Conservation (phyloP, 331 rosid genomes). For the Quercus lobata region DNA sequence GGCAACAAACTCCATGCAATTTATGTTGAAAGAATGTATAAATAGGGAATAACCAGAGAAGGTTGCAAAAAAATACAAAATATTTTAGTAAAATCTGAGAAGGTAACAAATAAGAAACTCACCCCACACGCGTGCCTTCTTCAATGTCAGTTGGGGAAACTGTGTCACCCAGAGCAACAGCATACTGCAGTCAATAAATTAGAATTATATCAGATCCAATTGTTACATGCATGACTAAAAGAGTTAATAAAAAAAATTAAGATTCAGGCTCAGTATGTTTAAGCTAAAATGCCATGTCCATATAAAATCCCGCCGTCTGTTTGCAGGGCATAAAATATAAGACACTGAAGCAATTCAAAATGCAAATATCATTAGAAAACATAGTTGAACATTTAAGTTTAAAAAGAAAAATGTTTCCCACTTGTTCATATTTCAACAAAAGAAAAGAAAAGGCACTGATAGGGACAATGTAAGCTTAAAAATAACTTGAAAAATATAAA, state of each 20-base stretch:
- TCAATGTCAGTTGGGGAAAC: conserved; percentile 98
- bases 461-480: not conserved
- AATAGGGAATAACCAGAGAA: not conserved
- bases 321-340: conserved; percentile 1
- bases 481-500: not conserved
- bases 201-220: conserved; percentile 25
- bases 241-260: not conserved
- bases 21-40: not conserved
- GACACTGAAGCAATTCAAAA: not conserved
- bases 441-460: not conserved
- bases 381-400: not conserved
- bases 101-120: conserved; percentile 23
- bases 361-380: not conserved
- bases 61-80: not conserved
- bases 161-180: conserved; percentile 97
- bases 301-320: not conserved
- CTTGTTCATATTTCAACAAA: not conserved
- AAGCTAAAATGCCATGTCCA: not conserved
- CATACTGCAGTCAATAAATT: conserved; percentile 60
- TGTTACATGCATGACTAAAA: not conserved
- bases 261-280: not conserved
- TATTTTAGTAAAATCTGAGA: not conserved
- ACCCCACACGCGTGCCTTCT: conserved; percentile 99
- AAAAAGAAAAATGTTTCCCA: not conserved
- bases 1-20: not conserved